A percentile compares a stretch with the other conserved stretches of the same genome.
Evolutionary conservation across 495 filamentous ascomycete species (phyloP).

Genomic region (Friedmanniomyces simplex): DNA sequence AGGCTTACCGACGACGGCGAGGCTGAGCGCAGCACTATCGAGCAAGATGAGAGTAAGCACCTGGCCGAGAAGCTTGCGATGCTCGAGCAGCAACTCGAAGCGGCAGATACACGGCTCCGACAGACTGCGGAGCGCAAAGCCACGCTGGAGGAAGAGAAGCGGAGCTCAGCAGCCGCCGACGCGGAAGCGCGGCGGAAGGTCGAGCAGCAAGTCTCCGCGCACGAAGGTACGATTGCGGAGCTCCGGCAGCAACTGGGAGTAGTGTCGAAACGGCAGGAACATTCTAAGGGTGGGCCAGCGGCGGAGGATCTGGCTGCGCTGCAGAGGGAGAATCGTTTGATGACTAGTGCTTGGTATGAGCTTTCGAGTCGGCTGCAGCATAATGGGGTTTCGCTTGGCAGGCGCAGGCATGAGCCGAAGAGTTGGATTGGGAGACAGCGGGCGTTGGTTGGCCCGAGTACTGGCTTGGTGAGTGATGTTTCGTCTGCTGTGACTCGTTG

Average conservation of each 20-base stretch:
- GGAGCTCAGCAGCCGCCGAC: background rate
- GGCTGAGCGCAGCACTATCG: background rate
- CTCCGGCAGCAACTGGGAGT: conserved; percentile 13
- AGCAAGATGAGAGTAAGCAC: conserved; percentile 14
- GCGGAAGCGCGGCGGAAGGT: background rate
- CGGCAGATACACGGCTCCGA: conserved; percentile 15
- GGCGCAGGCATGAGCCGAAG: conserved; percentile 63
- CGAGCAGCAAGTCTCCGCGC: background rate
- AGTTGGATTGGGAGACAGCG: conserved; percentile 91
- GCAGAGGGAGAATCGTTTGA: conserved; percentile 70
- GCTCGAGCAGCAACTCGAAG: conserved; percentile 17
- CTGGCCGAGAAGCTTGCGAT: conserved; percentile 17
- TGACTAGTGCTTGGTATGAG: conserved; percentile 88
- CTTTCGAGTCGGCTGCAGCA: conserved; percentile 74
- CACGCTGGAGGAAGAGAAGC: conserved; percentile 13
- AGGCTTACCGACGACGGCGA: background rate
- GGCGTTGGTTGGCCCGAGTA: conserved; percentile 20
- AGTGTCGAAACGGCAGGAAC: conserved; percentile 1
- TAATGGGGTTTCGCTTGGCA: conserved; percentile 69
- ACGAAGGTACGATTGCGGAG: conserved; percentile 10
- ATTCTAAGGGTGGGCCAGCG: background rate
- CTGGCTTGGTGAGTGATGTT: background rate
- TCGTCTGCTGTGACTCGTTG: no score
- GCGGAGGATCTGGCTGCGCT: conserved; percentile 17
- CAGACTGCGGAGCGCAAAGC: conserved; percentile 15